Evolutionary conservation across 2,329 filamentous ascomycete species (phyloP).

Genomic region (Akanthomyces dipterigenus): DNA sequence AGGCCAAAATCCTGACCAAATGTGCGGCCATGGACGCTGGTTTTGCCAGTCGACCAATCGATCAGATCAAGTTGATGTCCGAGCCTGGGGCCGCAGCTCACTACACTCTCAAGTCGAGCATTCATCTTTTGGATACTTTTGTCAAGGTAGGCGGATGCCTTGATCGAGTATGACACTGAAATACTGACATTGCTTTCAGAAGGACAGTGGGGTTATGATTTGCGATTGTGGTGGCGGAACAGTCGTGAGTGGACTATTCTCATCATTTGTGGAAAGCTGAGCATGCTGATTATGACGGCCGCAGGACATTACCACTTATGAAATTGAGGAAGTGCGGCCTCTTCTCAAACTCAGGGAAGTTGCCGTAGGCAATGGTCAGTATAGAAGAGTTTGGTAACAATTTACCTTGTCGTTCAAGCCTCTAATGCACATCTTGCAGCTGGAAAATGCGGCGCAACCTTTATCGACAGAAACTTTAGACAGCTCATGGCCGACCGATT

Average conservation of each 20-base stretch:
- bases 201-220: not conserved
- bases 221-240: conserved; percentile 7
- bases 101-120: conserved; percentile 3
- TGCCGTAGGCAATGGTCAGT: not conserved
- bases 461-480: conserved; percentile 13
- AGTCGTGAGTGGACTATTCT: not conserved
- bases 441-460: conserved; percentile 15
- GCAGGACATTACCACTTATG: conserved; percentile 1
- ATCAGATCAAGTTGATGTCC: conserved; percentile 12
- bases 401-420: too few species aligned
- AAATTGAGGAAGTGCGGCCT: not conserved
- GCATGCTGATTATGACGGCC: not conserved
- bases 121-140: conserved; percentile 30
- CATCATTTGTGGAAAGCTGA: too few species aligned
- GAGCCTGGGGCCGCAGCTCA: conserved; percentile 15
- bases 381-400: too few species aligned
- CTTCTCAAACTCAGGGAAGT: not conserved
- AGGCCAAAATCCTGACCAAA: conserved; percentile 12
- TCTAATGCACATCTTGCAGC: not conserved
- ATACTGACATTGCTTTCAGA: not conserved
- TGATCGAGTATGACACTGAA: not conserved
- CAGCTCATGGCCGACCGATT: conserved; percentile 11
- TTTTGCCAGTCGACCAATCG: not conserved
- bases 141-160: conserved; percentile 38
- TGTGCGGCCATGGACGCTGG: not conserved